Evolutionary conservation across 192 early-diverging fungal species (phyloP), one percentile per base, ranked within the genome.

Genomic region (Coemansia sp.): DNA sequence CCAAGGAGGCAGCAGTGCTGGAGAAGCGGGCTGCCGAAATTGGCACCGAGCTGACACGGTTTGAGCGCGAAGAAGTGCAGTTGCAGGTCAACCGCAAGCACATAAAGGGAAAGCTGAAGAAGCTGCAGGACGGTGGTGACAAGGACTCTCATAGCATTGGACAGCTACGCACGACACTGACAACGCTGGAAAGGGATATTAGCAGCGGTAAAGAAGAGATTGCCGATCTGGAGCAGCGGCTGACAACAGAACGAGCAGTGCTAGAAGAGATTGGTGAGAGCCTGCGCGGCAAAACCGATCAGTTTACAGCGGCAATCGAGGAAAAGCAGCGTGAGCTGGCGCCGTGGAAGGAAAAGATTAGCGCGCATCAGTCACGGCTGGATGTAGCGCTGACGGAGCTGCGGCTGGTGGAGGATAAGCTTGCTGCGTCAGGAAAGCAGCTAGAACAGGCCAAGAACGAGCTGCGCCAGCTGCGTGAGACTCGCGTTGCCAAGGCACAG

Each of bases 261-360:
- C 69, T 98, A 40, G 90, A 93, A 44, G 79, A 85, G 23, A 93
- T 98, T 51, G 80, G 81, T 32, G 81, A 87, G 60, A 80, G 86
- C 37, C 73, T 98, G 45, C 83, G 85, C 77, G 90, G 88, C 36
- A 98, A 97, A 66, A 96, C 97, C 0, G 85, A 91, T 31, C 80
- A 51, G n/a, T 88, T 89, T 58, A 84, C 91, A 39, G 65, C 76
- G 21, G 68, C 91, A 40, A 93, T 99, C 16, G 91, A 92, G 60
- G 77, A 87, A 45, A 83, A 91, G 56, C 91, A 99, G 66, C 82
- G 82, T 20, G 84, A 91, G 53, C 71, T 97, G 15, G 86, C 84
- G 5, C 97, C 95, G 1, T 94, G 90, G 90, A 80, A 78, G 39
- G 92, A 94, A 55, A 88, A 87, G 66, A 85, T 93, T 60, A 86